Evolutionary conservation across 2,329 filamentous ascomycete genomes (phyloP).

Genomic region (Phaeosphaeriaceae sp.): DNA sequence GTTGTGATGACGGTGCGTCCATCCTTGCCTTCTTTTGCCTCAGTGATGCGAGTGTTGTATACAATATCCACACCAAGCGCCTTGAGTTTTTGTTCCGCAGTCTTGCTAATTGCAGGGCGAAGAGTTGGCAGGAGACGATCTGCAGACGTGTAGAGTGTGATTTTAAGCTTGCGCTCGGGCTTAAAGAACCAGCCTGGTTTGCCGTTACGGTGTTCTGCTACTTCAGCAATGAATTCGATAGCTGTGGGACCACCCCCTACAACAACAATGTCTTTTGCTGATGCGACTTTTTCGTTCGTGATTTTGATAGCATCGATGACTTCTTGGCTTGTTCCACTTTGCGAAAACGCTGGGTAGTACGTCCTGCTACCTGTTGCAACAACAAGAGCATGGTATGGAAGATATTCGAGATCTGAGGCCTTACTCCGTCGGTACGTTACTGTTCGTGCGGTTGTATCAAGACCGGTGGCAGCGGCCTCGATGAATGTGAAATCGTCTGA

Average conservation of each 20-base stretch:
- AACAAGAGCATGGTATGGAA: constrained; percentile 62
- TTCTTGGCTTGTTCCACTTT: constrained; percentile 41
- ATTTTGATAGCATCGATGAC: constrained; percentile 41
- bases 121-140: constrained; percentile 52
- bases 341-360: constrained; percentile 52
- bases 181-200: constrained; percentile 48
- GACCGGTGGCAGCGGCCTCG: constrained; percentile 55
- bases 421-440: constrained; percentile 51
- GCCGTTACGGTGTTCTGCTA: constrained; percentile 52
- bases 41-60: constrained; percentile 46
- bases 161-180: constrained; percentile 39
- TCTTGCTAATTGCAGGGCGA: constrained; percentile 46
- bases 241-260: constrained; percentile 58
- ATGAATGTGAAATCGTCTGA: constrained; percentile 58
- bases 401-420: constrained; percentile 28
- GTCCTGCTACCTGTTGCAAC: constrained; percentile 62
- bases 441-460: constrained; percentile 53
- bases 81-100: constrained; percentile 55
- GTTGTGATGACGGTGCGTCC: constrained; percentile 50
- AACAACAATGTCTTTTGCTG: constrained; percentile 55
- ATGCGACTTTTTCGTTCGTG: constrained; percentile 43
- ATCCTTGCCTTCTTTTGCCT: constrained; percentile 24
- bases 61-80: constrained; percentile 56
- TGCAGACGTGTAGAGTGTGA: constrained; percentile 55
- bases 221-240: constrained; percentile 58